Evolutionary conservation across 768 basidiomycete species (phyloP).

Genomic region (Xerocomellus chrysenteron): DNA sequence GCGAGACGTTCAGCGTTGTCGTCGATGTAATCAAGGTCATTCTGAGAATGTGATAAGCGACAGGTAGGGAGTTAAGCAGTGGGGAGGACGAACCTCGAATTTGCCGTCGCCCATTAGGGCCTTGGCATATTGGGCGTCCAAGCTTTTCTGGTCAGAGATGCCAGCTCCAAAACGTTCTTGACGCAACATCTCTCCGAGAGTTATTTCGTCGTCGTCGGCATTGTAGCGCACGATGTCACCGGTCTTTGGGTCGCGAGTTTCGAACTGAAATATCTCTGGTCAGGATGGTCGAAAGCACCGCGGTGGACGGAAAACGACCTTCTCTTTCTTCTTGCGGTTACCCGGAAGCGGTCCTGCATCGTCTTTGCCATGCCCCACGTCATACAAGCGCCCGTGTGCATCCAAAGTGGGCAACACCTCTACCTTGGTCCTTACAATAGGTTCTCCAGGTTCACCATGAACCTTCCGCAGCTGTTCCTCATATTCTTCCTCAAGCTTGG

Average conservation of each 20-base stretch:
- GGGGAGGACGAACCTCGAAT: constrained; percentile 59
- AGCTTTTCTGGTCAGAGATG: constrained; percentile 84
- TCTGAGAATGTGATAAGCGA: constrained; percentile 40
- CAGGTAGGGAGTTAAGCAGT: not conserved
- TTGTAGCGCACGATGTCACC: constrained; percentile 89
- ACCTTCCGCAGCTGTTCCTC: constrained; percentile 61
- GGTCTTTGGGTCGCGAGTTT: constrained; percentile 87
- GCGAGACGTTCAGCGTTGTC: constrained; percentile 94
- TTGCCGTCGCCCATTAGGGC: constrained; percentile 87
- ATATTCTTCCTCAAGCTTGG: constrained; percentile 80
- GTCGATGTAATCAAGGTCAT: constrained; percentile 92
- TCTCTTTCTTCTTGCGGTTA: constrained; percentile 78
- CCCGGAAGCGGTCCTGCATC: constrained; percentile 54
- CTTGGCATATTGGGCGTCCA: constrained; percentile 86
- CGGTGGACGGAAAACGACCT: constrained; percentile 38
- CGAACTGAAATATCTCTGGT: constrained; percentile 49
- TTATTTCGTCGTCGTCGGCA: constrained; percentile 84
- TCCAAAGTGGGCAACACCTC: constrained; percentile 91
- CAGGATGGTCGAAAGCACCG: not conserved
- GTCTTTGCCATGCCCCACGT: constrained; percentile 79
- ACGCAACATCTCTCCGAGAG: constrained; percentile 87
- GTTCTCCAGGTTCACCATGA: constrained; percentile 42
- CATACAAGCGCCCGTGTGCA: constrained; percentile 80
- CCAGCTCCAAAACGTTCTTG: constrained; percentile 92
- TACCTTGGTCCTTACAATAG: constrained; percentile 55